Percentiles rank a stretch among this genome's conserved stretches.
Conservation (phyloP, 805 yeast species). For the Lachancea nothofagi region DNA sequence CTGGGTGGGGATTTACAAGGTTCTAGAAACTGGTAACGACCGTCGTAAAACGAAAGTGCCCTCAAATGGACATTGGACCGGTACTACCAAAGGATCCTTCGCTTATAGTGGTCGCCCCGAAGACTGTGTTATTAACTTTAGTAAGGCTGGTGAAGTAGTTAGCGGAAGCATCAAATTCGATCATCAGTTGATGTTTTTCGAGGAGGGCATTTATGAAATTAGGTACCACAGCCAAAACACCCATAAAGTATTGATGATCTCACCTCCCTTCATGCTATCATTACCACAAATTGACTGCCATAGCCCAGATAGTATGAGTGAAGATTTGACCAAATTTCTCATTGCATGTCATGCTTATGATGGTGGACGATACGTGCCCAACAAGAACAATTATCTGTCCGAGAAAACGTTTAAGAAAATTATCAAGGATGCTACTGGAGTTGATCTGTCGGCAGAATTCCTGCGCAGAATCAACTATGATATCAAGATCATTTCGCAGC, state of each 20-base stretch:
- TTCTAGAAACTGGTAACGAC: slow-evolving; percentile 52
- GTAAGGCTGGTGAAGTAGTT: slow-evolving; percentile 14
- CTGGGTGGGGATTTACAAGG: slow-evolving; percentile 74
- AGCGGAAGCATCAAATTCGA: slow-evolving; percentile 47
- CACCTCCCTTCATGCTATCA: slow-evolving; percentile 60
- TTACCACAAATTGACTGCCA: slow-evolving; percentile 33
- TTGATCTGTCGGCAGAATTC: slow-evolving; percentile 35
- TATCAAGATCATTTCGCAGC: slow-evolving; percentile 23
- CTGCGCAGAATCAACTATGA: slow-evolving; percentile 29
- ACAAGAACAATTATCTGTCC: slow-evolving; percentile 23
- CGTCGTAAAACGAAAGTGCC: slow-evolving; percentile 52
- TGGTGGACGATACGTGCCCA: slow-evolving; percentile 21
- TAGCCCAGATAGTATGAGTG: slow-evolving; percentile 26
- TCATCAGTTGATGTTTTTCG: slow-evolving; percentile 49
- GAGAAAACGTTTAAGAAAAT: slow-evolving; percentile 26
- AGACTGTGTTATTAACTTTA: slow-evolving; percentile 10
- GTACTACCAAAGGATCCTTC: slow-evolving; percentile 36
- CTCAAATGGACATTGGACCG: slow-evolving; percentile 63
- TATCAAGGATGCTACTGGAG: slow-evolving; percentile 31
- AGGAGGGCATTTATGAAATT: slow-evolving; percentile 67
- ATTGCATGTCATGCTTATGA: slow-evolving; percentile 20
- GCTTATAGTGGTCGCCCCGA: slow-evolving; percentile 19
- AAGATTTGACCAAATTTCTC: slow-evolving; percentile 19
- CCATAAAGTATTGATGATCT: slow-evolving; percentile 63
- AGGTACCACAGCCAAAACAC: slow-evolving; percentile 62